Conservation (phyloP, 257 asterid genomes). For the Mentha longifolia region DNA sequence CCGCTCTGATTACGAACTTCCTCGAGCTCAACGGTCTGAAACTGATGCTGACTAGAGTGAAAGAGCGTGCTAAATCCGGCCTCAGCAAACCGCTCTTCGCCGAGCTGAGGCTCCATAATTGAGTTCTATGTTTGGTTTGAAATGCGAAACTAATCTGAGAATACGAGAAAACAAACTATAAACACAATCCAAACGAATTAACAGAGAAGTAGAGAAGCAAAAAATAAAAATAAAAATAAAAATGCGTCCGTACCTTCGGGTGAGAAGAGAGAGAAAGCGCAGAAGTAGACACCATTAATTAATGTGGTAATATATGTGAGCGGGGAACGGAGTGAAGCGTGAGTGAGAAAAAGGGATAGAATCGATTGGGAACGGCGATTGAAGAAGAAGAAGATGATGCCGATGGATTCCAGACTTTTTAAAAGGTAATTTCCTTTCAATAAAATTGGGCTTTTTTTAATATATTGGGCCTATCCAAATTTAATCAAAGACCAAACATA, state of each 20-base stretch:
- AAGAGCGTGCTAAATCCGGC: slow-evolving; percentile 40
- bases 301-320: background rate
- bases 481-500: too few species aligned
- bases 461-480: too few species aligned
- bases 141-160: slow-evolving; percentile 48
- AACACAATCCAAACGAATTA: background rate
- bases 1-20: slow-evolving; percentile 46
- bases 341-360: slow-evolving; percentile 34
- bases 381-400: slow-evolving; percentile 32
- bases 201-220: background rate
- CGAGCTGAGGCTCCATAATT: slow-evolving; percentile 31
- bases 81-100: slow-evolving; percentile 29
- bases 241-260: slow-evolving; percentile 49
- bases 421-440: too few species aligned
- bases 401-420: background rate
- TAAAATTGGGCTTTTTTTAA: too few species aligned
- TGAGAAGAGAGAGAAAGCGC: slow-evolving; percentile 55
- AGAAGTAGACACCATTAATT: slow-evolving; percentile 59
- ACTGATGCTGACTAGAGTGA: slow-evolving; percentile 35
- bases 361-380: slow-evolving; percentile 41
- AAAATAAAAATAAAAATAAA: too few species aligned
- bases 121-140: slow-evolving; percentile 28
- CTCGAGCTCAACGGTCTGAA: slow-evolving; percentile 41
- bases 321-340: background rate
- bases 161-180: slow-evolving; percentile 13